Conservation (phyloP, 2,329 filamentous ascomycete species). For the Penicillium paneum region DNA sequence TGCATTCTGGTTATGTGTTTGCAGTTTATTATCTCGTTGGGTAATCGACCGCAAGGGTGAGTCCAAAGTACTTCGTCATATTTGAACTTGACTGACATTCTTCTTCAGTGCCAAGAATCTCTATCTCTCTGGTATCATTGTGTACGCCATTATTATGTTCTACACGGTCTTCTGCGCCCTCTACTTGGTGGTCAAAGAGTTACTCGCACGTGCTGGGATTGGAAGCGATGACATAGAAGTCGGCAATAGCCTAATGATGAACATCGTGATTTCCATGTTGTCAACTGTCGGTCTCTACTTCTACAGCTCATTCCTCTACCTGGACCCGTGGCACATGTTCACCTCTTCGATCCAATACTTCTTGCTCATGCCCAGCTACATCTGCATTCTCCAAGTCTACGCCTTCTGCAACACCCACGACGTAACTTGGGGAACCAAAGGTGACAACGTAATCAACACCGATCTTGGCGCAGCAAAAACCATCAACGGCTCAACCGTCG, state of each 20-base stretch:
- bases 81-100: slow-evolving; percentile 5
- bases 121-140: slow-evolving; percentile 81
- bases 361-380: slow-evolving; percentile 83
- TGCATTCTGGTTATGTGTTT: slow-evolving; percentile 85
- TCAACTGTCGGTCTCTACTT: slow-evolving; percentile 94
- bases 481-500: slow-evolving; percentile 73
- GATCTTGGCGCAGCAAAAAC: slow-evolving; percentile 84
- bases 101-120: slow-evolving; percentile 67
- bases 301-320: slow-evolving; percentile 90
- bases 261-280: slow-evolving; percentile 83
- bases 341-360: slow-evolving; percentile 91
- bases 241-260: slow-evolving; percentile 89
- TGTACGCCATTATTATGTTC: slow-evolving; percentile 91
- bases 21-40: slow-evolving; percentile 94
- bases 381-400: slow-evolving; percentile 96
- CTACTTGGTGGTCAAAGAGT: slow-evolving; percentile 83
- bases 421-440: slow-evolving; percentile 98
- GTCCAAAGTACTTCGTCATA: slow-evolving; percentile 11
- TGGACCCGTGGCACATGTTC: slow-evolving; percentile 99
- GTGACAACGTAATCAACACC: slow-evolving; percentile 90
- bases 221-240: slow-evolving; percentile 52
- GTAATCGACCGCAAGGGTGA: slow-evolving; percentile 87
- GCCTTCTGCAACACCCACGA: slow-evolving; percentile 99
- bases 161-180: slow-evolving; percentile 89
- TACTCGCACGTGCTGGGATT: slow-evolving; percentile 52